phyloP scores from a whole-genome alignment of 106 monocot species.

The Dioscorea alata region DNA sequence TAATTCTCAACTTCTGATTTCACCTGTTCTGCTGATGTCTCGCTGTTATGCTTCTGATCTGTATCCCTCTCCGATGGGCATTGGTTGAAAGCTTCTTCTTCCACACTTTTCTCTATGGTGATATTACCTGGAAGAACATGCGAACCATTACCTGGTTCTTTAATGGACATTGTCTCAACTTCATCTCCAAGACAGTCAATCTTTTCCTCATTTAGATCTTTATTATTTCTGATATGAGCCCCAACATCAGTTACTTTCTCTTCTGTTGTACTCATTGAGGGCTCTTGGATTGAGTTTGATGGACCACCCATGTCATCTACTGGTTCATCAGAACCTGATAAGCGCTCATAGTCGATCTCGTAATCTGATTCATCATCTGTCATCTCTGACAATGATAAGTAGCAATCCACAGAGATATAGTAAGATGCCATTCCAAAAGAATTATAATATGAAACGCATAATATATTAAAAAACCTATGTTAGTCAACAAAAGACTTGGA shows the following conservation, averaged over 20 bases:
- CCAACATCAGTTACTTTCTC: slow-evolving; percentile 4
- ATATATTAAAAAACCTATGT: too few species aligned
- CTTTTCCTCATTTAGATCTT: neutral
- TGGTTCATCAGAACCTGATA: slow-evolving; percentile 67
- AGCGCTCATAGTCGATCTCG: slow-evolving; percentile 78
- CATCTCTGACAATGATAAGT: slow-evolving; percentile 27
- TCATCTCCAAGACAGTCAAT: slow-evolving; percentile 8
- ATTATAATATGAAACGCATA: too few species aligned
- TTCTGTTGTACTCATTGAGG: neutral
- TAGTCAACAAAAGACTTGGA: too few species aligned
- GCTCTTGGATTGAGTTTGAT: slow-evolving; percentile 14
- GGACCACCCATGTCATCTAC: slow-evolving; percentile 31
- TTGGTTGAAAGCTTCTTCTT: neutral
- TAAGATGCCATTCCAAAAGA: too few species aligned
- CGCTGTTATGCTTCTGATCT: slow-evolving; percentile 9
- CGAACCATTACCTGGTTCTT: neutral
- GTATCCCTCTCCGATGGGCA: neutral
- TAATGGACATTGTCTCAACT: slow-evolving; percentile 3
- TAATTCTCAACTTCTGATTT: slow-evolving; percentile 11
- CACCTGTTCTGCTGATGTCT: neutral
- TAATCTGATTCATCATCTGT: slow-evolving; percentile 82
- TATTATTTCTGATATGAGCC: neutral
- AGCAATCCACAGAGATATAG: neutral
- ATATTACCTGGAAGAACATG: slow-evolving; percentile 5
- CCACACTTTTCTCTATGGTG: slow-evolving; percentile 4